phyloP scores from a whole-genome alignment of 352 stramenopile genomes.

The Phytophthora citrophthora region DNA sequence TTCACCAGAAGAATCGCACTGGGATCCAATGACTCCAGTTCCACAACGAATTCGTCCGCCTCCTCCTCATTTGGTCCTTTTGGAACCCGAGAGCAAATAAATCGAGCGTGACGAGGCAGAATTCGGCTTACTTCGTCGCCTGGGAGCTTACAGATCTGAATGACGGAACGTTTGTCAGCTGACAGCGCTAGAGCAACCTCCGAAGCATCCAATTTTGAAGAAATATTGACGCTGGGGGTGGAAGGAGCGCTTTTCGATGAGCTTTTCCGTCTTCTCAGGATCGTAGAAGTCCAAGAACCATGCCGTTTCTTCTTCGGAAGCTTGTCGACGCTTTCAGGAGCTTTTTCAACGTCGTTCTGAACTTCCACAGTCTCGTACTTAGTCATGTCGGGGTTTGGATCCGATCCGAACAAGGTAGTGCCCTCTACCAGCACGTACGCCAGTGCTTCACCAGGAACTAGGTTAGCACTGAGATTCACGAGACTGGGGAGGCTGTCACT shows the following conservation, averaged over 20 bases:
- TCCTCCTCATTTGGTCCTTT: conserved; percentile 13
- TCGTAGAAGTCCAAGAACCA: conserved; percentile 49
- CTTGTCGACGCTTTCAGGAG: background rate
- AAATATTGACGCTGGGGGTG: conserved; percentile 15
- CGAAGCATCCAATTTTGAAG: conserved; percentile 9
- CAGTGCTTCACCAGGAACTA: conserved; percentile 38
- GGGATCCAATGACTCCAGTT: conserved; percentile 43
- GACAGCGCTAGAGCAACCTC: conserved; percentile 22
- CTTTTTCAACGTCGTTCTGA: conserved; percentile 14
- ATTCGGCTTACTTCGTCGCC: conserved; percentile 26
- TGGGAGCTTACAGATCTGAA: conserved; percentile 43
- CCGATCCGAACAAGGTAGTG: conserved; percentile 52
- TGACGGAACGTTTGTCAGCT: conserved; percentile 27
- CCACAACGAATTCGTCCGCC: conserved; percentile 31
- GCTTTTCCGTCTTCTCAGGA: conserved; percentile 37
- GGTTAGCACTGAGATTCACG: conserved; percentile 46
- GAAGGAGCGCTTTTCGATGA: conserved; percentile 32
- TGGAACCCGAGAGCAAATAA: conserved; percentile 32
- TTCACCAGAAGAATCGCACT: conserved; percentile 52
- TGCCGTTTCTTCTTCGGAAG: conserved; percentile 33
- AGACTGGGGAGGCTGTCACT: conserved; percentile 50
- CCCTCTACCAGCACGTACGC: conserved; percentile 56
- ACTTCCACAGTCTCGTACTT: conserved; percentile 21
- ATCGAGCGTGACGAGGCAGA: conserved; percentile 35
- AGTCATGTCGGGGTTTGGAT: conserved; percentile 19